Evolutionary conservation across 1,139 yeast genomes (phyloP), one percentile per base, ranked within the genome.

Genomic region (Yamadazyma atlantica): DNA sequence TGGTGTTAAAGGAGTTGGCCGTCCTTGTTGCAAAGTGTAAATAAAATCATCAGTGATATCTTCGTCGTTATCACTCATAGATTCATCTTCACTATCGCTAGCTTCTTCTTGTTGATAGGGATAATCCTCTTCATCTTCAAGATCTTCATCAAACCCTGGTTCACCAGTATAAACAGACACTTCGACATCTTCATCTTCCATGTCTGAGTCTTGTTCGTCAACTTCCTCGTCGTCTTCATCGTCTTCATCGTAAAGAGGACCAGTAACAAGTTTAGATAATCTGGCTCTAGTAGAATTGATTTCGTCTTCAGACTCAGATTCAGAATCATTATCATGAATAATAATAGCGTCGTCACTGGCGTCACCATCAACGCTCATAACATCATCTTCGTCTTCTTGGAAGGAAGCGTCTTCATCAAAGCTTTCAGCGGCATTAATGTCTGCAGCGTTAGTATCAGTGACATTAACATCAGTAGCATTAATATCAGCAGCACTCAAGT

Each of bases 201-300:
- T 13, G 23, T 21, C 29, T 8, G 18, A 22, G 9, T 21, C 29
- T 11, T 27, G 33, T 12, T 27, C 39, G 11, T 32, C 35, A 10
- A 25, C 33, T 7, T 25, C 32, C 14, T 15, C 3, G 13, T 14
- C 28, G 17, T 26, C 38, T 10, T 31, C 38, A 11, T 26, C 34
- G n/a, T 10, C 15, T 11, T 22, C 27, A 4, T 24, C 26, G 22
- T 17, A 19, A 19, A 19, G 22, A 9, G 6, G 8, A 19, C 22
- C 22, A 19, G 22, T 19, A 6, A 19, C 22, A 19, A 19, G 22
- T 19, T 9, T 19, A 6, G 8, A 6, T 9, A 19, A 19, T 6
- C 6, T 9, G 8, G 22, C 6, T 19, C 22, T 19, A 9, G 22
- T 19, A 19, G n/a, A n/a, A n/a, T n/a, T n/a, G n/a, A n/a, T n/a